A percentile compares a stretch with the other conserved stretches of the same genome.
Conservation (phyloP, 331 rosid genomes). For the Arachis monticola region DNA sequence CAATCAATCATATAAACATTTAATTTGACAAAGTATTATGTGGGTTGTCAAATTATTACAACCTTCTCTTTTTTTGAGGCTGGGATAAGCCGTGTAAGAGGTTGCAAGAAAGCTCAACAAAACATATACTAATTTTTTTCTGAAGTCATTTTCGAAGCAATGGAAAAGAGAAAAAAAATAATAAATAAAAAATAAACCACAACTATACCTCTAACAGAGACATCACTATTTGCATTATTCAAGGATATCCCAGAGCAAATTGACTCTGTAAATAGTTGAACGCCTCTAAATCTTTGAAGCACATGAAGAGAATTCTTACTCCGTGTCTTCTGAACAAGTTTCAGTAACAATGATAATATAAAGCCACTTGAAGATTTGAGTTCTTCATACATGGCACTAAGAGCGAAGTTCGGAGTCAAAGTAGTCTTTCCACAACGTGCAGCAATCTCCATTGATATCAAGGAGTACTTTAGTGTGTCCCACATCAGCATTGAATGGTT, state of each 20-base stretch:
- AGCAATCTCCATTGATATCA: conserved; percentile 87
- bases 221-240: conserved; percentile 35
- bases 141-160: conserved; percentile 23
- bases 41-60: neutral
- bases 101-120: neutral
- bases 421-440: conserved; percentile 76
- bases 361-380: conserved; percentile 87
- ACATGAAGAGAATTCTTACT: conserved; percentile 73
- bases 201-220: conserved; percentile 66
- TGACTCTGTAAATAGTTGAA: conserved; percentile 79
- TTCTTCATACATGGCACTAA: conserved; percentile 73
- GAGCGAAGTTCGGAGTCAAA: conserved; percentile 69
- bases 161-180: neutral
- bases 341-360: conserved; percentile 73
- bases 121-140: conserved; percentile 14
- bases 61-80: neutral
- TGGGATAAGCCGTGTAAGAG: neutral
- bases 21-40: neutral
- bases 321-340: conserved; percentile 66
- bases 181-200: conserved; percentile 20
- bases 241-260: conserved; percentile 68
- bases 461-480: conserved; percentile 92
- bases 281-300: conserved; percentile 84
- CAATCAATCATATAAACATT: neutral
- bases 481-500: conserved; percentile 89